Base-by-base conservation (phyloP, 169 alveolate species). In the Amoebophrya sp. region DNA sequence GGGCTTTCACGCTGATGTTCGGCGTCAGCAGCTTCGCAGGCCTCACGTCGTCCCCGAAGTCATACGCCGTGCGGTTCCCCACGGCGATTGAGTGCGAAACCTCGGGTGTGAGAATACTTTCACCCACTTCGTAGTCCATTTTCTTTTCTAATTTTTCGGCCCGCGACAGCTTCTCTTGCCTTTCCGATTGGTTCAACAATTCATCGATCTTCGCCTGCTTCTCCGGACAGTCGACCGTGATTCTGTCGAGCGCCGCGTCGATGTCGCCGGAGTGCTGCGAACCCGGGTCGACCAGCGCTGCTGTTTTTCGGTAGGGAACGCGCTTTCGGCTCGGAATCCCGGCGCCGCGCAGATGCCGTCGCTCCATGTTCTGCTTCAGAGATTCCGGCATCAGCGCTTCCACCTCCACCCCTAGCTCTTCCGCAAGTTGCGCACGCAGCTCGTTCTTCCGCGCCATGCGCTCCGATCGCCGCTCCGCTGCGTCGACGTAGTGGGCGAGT, bases 11-110 rank as follows among this genome's bases (percentile, higher is more conserved):
- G 39, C 10, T 7, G 1, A 66, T 25, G 83, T 25, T 66, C 38
- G 83, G 83, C 83, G 32, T 25, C 7, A 66, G 12, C 35, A 66
- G 35, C 83, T n/a, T 66, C 38, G 83, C 1, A 1, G 83, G 83
- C 29, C 32, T 18, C 83, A 66, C 83, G 83, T 66, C 83, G 35
- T 66, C 83, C 32, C 83, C 83, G 83, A 66, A 66, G 83, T 66
- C 83, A 25, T 66, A 66, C 32, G 83, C 32, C 7, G 83, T 1
- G 83, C 38, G 29, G 35, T n/a, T 18, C 7, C 35, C 12, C 32
- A 12, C 32, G 35, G 39, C 38, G 83, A 66, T 18, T 0, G 32
- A 7, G 83, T 2, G 7, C 7, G 35, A 12, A 7, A 66, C 12
- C 32, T 66, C 83, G 10, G 83, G 83, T 2, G 83, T 66, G 83